Evolutionary conservation across 1,284 basidiomycete genomes (phyloP).

Genomic region (Sanghuangporus baumii): DNA sequence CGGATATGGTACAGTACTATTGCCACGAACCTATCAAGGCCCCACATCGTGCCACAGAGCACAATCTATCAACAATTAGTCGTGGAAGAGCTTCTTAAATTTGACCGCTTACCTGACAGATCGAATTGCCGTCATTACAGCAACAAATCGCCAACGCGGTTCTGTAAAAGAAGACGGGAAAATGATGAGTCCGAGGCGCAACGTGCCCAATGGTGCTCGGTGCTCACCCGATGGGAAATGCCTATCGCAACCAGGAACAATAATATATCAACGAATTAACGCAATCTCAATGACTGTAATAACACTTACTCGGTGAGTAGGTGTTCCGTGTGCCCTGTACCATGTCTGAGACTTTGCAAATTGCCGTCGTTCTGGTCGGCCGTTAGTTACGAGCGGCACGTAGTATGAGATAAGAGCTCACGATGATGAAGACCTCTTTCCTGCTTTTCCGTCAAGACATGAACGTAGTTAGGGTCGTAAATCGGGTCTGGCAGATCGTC

Average conservation of each 20-base stretch:
- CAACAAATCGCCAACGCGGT: slow-evolving; percentile 59
- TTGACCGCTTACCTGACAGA: slow-evolving; percentile 57
- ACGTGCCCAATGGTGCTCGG: slow-evolving; percentile 19
- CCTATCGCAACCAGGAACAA: slow-evolving; percentile 33
- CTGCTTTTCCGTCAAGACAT: slow-evolving; percentile 69
- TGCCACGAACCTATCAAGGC: slow-evolving; percentile 51
- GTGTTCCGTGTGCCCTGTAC: slow-evolving; percentile 84
- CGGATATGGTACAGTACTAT: not conserved
- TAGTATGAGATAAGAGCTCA: slow-evolving; percentile 29
- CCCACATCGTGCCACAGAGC: slow-evolving; percentile 83
- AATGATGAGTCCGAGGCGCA: not conserved
- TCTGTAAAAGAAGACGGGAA: slow-evolving; percentile 30
- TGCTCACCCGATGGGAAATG: slow-evolving; percentile 71
- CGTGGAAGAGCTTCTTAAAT: not conserved
- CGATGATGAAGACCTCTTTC: slow-evolving; percentile 64
- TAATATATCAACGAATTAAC: not conserved
- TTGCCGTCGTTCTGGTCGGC: slow-evolving; percentile 52
- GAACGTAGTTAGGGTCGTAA: slow-evolving; percentile 70
- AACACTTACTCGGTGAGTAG: slow-evolving; percentile 64
- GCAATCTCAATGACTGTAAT: not conserved
- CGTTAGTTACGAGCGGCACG: not conserved
- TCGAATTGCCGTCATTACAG: slow-evolving; percentile 74
- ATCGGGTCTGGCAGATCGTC: slow-evolving; percentile 77
- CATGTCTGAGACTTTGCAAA: slow-evolving; percentile 73
- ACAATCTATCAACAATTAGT: slow-evolving; percentile 37